Evolutionary conservation across 2,329 filamentous ascomycete species (phyloP).

Genomic region (Colletotrichum filicis): DNA sequence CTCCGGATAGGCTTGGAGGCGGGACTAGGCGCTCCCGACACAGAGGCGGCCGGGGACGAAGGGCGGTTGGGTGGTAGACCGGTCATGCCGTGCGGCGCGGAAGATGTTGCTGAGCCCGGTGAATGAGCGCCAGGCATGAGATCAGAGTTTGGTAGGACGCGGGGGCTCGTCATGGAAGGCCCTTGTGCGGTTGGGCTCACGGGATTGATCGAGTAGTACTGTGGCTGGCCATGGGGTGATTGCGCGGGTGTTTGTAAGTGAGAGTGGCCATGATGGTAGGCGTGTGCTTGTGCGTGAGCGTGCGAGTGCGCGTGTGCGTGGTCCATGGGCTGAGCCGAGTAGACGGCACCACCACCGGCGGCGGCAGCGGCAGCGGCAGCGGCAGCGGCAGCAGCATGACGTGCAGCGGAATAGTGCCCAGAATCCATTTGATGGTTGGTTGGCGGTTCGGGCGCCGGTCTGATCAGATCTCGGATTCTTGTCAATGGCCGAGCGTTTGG

Average conservation of each 20-base stretch:
- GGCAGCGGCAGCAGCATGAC: constrained; percentile 24
- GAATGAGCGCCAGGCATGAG: constrained; percentile 28
- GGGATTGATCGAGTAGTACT: constrained; percentile 30
- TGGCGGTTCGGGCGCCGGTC: background rate
- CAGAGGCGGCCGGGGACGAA: constrained; percentile 19
- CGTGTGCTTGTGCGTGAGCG: constrained; percentile 5
- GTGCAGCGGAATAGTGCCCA: constrained; percentile 32
- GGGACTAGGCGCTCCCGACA: constrained; percentile 8
- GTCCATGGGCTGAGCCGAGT: constrained; percentile 20
- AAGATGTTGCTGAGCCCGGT: constrained; percentile 24
- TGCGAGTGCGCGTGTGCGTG: constrained; percentile 18
- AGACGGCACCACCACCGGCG: constrained; percentile 15
- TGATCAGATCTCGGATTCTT: constrained; percentile 29
- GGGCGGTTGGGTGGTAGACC: background rate
- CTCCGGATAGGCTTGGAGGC: constrained; percentile 61
- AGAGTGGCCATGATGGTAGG: constrained; percentile 18
- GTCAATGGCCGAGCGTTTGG: constrained; percentile 14
- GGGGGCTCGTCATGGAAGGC: constrained; percentile 25
- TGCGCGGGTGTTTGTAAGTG: constrained; percentile 22
- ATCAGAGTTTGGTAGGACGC: constrained; percentile 30
- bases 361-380: constrained; percentile 16
- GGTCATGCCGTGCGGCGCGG: constrained; percentile 11
- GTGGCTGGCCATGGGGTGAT: constrained; percentile 32
- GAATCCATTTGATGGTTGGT: constrained; percentile 31
- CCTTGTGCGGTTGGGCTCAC: constrained; percentile 23